A percentile compares a stretch with the other conserved stretches of the same genome.
phyloP scores from a whole-genome alignment of 2,329 filamentous ascomycete species.

The Aspergillus sojae region DNA sequence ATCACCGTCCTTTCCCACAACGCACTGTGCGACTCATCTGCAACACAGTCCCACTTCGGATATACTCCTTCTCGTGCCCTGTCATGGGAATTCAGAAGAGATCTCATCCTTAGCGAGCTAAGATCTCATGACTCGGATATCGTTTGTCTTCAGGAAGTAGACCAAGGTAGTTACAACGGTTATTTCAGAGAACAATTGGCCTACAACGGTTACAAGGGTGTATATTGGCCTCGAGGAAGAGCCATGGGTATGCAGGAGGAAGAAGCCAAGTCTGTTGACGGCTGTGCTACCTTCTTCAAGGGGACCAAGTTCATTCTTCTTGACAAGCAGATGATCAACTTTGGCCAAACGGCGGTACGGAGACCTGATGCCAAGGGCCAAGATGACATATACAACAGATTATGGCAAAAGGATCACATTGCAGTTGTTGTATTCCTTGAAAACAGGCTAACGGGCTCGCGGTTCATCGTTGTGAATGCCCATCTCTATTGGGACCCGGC shows the following conservation, averaged over 20 bases:
- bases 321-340: slow-evolving; percentile 93
- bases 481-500: slow-evolving; percentile 95
- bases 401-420: slow-evolving; percentile 98
- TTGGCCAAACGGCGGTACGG: slow-evolving; percentile 88
- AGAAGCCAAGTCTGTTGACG: slow-evolving; percentile 87
- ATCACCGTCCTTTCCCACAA: slow-evolving; percentile 93
- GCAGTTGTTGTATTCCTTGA: slow-evolving; percentile 90
- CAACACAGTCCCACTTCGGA: slow-evolving; percentile 80
- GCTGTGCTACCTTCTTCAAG: slow-evolving; percentile 96
- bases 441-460: slow-evolving; percentile 84
- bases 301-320: slow-evolving; percentile 89
- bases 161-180: slow-evolving; percentile 86
- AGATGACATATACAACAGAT: slow-evolving; percentile 95
- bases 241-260: slow-evolving; percentile 90
- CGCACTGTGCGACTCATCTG: slow-evolving; percentile 91
- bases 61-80: slow-evolving; percentile 84
- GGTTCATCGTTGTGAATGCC: slow-evolving; percentile 89
- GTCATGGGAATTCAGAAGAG: slow-evolving; percentile 82
- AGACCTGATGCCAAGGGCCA: slow-evolving; percentile 96
- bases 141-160: slow-evolving; percentile 90
- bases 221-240: slow-evolving; percentile 88
- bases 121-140: slow-evolving; percentile 81
- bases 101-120: slow-evolving; percentile 82
- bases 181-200: slow-evolving; percentile 87
- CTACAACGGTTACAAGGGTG: slow-evolving; percentile 86